Conservation (phyloP, 1,139 yeast genomes). For the Suhomyces bolitotheri region DNA sequence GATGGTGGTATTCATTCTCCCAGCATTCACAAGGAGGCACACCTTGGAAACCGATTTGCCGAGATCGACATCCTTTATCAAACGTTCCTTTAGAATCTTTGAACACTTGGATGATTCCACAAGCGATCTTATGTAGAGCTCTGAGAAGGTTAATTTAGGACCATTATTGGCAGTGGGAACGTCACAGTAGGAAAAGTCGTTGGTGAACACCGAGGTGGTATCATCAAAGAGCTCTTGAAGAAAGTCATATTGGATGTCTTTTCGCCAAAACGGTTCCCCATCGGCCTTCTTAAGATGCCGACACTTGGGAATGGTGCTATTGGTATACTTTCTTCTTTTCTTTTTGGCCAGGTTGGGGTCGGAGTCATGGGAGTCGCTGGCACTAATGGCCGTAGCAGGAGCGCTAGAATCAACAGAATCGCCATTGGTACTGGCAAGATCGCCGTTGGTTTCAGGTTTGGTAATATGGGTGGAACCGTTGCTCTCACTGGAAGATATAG, state of each 20-base stretch:
- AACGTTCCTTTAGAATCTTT: slow-evolving; percentile 74
- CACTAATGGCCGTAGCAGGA: not conserved
- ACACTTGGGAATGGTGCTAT: slow-evolving; percentile 16
- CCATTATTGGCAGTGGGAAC: slow-evolving; percentile 40
- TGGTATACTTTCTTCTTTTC: slow-evolving; percentile 16
- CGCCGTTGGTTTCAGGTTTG: not conserved
- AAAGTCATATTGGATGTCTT: slow-evolving; percentile 85
- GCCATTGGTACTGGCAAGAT: not conserved
- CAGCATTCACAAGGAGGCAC: slow-evolving; percentile 84
- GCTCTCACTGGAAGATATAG: not conserved
- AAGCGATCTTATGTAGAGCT: slow-evolving; percentile 76
- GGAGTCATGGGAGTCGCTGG: slow-evolving; percentile 2
- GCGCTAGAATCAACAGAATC: not conserved
- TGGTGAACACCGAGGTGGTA: slow-evolving; percentile 65
- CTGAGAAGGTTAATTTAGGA: slow-evolving; percentile 73
- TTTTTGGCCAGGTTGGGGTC: slow-evolving; percentile 9
- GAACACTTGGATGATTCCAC: slow-evolving; percentile 85
- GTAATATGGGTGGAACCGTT: not conserved
- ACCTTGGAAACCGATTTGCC: slow-evolving; percentile 79
- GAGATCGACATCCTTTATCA: slow-evolving; percentile 60
- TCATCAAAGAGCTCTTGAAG: slow-evolving; percentile 65
- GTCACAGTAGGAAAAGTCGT: slow-evolving; percentile 44
- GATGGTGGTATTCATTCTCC: slow-evolving; percentile 92
- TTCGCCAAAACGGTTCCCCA: slow-evolving; percentile 90
- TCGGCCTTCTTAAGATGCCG: slow-evolving; percentile 84